These are phyloP conservation scores for Sechiopsis laciniata DNA, from an alignment of 306 rosid genomes.

Conservation along the genomic window DNA sequence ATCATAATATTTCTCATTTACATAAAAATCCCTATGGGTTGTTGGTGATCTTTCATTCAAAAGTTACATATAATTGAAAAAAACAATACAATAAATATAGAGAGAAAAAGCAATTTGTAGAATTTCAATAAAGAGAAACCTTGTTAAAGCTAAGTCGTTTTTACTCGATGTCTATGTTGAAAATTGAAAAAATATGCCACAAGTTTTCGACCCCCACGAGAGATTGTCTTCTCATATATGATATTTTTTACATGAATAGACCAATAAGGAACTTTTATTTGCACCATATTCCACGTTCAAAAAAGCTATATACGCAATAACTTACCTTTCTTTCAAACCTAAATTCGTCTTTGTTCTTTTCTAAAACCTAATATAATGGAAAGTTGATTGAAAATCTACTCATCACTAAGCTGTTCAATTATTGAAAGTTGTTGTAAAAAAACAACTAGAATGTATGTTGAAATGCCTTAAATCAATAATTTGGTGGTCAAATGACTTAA, in stretches of 20 bases:
- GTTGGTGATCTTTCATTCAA: background rate
- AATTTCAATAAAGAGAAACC: background rate
- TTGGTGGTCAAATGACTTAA: too few species aligned
- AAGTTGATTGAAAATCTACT: background rate
- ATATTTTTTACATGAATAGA: background rate
- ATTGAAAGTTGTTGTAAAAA: too few species aligned
- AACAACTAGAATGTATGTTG: background rate
- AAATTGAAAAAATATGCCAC: background rate
- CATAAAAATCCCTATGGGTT: too few species aligned
- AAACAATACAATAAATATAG: background rate
- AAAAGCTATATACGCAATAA: background rate
- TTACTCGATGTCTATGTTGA: background rate
- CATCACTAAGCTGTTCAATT: background rate
- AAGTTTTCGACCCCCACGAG: background rate
- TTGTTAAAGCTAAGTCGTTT: background rate
- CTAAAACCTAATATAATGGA: background rate
- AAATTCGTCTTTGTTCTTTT: background rate
- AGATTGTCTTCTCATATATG: conserved; percentile 6
- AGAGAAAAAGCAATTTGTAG: background rate
- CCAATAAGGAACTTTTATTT: background rate
- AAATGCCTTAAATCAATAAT: too few species aligned
- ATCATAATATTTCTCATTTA: too few species aligned
- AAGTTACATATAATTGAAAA: background rate
- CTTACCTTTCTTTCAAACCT: background rate
- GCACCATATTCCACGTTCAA: background rate